Evolutionary conservation across 192 early-diverging fungal species (phyloP), one percentile per base, ranked within the genome.

Genomic region (Backusella parvicylindrica): DNA sequence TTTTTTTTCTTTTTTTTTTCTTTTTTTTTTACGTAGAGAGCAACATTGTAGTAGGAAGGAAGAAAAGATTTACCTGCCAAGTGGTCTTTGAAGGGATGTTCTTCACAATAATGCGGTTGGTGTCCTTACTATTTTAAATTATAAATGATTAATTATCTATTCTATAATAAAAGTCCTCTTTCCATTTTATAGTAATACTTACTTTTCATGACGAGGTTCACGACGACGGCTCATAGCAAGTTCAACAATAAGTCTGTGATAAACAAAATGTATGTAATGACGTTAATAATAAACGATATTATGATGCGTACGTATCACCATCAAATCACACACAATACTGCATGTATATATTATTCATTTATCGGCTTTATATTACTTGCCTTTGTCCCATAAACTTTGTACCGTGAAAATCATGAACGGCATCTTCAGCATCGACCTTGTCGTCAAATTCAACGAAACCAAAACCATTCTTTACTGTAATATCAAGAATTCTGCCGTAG

Each of bases 391-490:
- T 81, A 70, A 95, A 98, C 35, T 89, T 83, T 49, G 88, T 90
- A 75, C 89, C 93, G 75, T 97, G 89, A 78, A 94, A 87, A 68
- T 93, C 89, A 56, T 95, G 88, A 69, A 98, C 92, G 31, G 92
- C 95, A 86, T 97, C 95, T 63, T 93, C 87, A 63, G 96, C 96
- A 85, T 98, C 97, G 68, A 91, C 86, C 23, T 83, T 82, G 79
- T 95, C 91, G 63, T 90, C 90, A 78, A 95, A 97, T 85, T 98
- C 97, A 38, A 98, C 94, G 87, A 98, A 98, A 31, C 93, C 95
- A 84, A 95, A 98, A 26, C 96, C 95, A 33, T 87, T 86, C 78
- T 93, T 87, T 73, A 94, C 78, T 70, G 92, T 92, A 43, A 96
- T 90, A 78, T 96, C 95, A 78, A 87, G 84, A 77, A 96, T 90